Evolutionary conservation across 805 yeast species (phyloP), one percentile per base, ranked within the genome.

Genomic region (Ogataea siamensis): DNA sequence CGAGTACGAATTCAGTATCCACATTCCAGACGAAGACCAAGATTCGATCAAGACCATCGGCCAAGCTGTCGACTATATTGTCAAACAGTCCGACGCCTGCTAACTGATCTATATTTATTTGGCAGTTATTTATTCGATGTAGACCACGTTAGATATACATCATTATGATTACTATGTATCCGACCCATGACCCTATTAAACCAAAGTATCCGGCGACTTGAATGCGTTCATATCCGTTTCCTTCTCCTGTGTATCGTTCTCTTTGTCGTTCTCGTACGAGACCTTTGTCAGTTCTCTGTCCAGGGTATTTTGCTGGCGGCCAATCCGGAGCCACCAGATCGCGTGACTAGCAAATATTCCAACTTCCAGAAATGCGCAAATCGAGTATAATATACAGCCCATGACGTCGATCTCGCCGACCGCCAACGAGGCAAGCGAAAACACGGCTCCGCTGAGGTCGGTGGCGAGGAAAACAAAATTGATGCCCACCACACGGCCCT

Each of bases 31-130:
- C 68, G 81, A 84, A 62, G 86, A 87, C 54, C 93, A 96, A 39
- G 97, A 91, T 62, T 89, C 84, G 60, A 81, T 93, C 64, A 87
- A 84, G 71, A 86, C 95, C 40, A 93, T 93, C 49, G 88, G 87
- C 53, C 95, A 89, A 70, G 95, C 96, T 44, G 77, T 89, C 47
- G 87, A 88, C 57, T 87, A 87, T 69, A 85, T 91, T 53, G 72
- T 76, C 46, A 75, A 80, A 53, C 84, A 83, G 64, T 74, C 79
- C 25, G 73, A 62, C 47, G 65, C 68, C 8, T 58, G 64, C 47
- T 64, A 15, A 18, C 16, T 15, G 11, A 9, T 14, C 14, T 6
- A 15, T 14, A 14, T 12, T 26, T 29, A 29, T 24, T 35, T 37
- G 31, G 20, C 32, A 29, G 28, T 11, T 31, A 30, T 37, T 37